Base-by-base conservation (phyloP, 2,329 filamentous ascomycete species). In the Westerdykella ornata region DNA sequence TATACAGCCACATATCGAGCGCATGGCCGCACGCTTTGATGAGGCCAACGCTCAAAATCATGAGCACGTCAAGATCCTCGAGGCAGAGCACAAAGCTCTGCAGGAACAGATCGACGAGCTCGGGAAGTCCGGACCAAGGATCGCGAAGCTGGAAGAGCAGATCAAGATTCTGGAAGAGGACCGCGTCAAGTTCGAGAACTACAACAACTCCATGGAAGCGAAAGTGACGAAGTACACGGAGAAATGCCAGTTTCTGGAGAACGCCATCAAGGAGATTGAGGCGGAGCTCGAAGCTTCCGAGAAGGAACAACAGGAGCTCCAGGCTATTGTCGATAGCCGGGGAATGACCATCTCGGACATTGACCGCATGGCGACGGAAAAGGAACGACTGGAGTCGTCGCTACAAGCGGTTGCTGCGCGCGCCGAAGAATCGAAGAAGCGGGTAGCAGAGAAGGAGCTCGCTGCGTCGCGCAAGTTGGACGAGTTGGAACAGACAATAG, bases 341-440 rank as follows among this genome's bases (percentile, higher is more conserved):
- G 92, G 92, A 2, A 89, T 98, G 63, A 94, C 88, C 57, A 94
- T 96, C 69, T 85, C 92, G 69, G 92, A 98, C 76, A 97, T 98
- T 61, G 92, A 98, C 75, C 88, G 92, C 66, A 96, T 98, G 90
- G 95, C 88, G 54, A 83, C 86, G 28, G 92, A 98, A 65, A 82
- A 89, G 39, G 92, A 98, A 59, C 82, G 92, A 35, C 76, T 98
- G n/a, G 87, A 94, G 51, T 89, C 84, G 56, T 85, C 83, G 32
- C 83, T 95, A 34, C 88, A 95, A 54, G 78, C 82, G 2, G 85
- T 87, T 0, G 75, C 80, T 5, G 74, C 78, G 41, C 78, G 87
- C 39, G 73, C 96, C 0, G 89, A 96, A 43, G 92, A 97, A 48
- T 78, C 84, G 7, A 94, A 94, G 70, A 83, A 79, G 51, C 83